phyloP scores from a whole-genome alignment of 2,329 filamentous ascomycete species.

The Pseudogymnoascus sp. region DNA sequence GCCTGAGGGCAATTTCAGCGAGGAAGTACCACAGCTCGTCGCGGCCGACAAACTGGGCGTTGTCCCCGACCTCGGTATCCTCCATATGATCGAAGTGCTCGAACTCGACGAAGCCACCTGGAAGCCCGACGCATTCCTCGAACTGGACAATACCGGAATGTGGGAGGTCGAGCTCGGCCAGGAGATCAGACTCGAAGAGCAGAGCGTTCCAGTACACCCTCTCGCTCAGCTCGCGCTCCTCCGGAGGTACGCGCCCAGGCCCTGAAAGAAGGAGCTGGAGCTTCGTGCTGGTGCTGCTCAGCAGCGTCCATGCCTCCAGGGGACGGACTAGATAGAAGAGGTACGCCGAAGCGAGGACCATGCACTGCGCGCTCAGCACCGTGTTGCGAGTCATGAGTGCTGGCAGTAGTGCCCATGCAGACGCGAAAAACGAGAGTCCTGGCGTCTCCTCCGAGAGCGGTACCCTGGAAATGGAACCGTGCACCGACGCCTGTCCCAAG shows the following conservation, averaged over 20 bases:
- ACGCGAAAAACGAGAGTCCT: conserved; percentile 71
- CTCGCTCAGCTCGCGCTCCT: conserved; percentile 66
- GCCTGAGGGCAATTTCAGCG: conserved; percentile 70
- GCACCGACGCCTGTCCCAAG: conserved; percentile 66
- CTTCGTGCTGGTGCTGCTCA: conserved; percentile 75
- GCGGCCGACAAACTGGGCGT: conserved; percentile 49
- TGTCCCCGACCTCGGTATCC: conserved; percentile 40
- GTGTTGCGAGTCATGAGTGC: conserved; percentile 74
- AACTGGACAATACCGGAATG: conserved; percentile 78
- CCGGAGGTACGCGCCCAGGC: conserved; percentile 60
- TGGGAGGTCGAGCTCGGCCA: conserved; percentile 72
- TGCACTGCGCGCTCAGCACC: conserved; percentile 71
- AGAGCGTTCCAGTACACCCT: conserved; percentile 80
- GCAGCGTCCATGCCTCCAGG: conserved; percentile 72
- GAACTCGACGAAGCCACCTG: conserved; percentile 62
- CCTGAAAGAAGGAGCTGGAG: conserved; percentile 70
- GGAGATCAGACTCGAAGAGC: conserved; percentile 71
- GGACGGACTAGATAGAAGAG: conserved; percentile 76
- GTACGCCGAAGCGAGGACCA: conserved; percentile 73
- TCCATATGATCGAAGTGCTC: conserved; percentile 34
- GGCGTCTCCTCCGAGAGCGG: conserved; percentile 63
- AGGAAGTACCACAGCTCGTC: conserved; percentile 84
- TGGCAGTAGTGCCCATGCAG: conserved; percentile 70
- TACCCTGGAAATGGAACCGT: conserved; percentile 68
- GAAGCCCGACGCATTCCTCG: conserved; percentile 71